Conservation (phyloP, 371 early-diverging fungal species). For the Parasitella parasitica region DNA sequence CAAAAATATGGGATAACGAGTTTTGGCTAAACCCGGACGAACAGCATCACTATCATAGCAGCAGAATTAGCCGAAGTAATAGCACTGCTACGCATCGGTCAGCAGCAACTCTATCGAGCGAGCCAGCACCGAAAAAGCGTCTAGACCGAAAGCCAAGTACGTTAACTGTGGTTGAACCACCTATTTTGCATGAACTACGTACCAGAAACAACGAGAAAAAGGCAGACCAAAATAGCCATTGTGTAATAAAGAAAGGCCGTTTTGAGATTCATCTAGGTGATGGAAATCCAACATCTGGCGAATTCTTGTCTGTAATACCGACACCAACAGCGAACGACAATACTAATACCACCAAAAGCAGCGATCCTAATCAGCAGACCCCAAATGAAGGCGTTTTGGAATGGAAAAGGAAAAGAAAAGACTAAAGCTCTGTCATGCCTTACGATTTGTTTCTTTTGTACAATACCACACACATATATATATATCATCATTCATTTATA, state of each 20-base stretch:
- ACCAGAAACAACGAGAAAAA: constrained; percentile 14
- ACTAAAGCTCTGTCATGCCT: not conserved
- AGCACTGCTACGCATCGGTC: not conserved
- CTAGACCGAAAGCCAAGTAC: constrained; percentile 4
- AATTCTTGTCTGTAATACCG: not conserved
- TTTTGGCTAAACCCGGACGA: constrained; percentile 15
- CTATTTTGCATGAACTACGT: constrained; percentile 29
- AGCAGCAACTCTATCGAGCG: not conserved
- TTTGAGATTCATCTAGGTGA: constrained; percentile 35
- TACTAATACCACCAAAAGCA: not conserved
- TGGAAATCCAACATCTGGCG: constrained; percentile 4
- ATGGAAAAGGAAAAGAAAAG: constrained; percentile 18
- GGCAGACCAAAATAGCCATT: not conserved
- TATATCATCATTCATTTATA: not conserved
- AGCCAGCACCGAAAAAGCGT: not conserved
- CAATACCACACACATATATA: not conserved
- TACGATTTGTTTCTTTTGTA: not conserved
- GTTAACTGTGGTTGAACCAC: constrained; percentile 4
- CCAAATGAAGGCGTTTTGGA: constrained; percentile 6
- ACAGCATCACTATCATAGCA: not conserved
- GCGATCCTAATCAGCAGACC: not conserved
- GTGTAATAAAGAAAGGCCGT: constrained; percentile 41
- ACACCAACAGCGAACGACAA: not conserved
- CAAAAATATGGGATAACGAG: constrained; percentile 19
- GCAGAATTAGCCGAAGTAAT: constrained; percentile 1